Evolutionary conservation across 371 early-diverging fungal species (phyloP).

Genomic region (Dipsacomyces acuminosporus): DNA sequence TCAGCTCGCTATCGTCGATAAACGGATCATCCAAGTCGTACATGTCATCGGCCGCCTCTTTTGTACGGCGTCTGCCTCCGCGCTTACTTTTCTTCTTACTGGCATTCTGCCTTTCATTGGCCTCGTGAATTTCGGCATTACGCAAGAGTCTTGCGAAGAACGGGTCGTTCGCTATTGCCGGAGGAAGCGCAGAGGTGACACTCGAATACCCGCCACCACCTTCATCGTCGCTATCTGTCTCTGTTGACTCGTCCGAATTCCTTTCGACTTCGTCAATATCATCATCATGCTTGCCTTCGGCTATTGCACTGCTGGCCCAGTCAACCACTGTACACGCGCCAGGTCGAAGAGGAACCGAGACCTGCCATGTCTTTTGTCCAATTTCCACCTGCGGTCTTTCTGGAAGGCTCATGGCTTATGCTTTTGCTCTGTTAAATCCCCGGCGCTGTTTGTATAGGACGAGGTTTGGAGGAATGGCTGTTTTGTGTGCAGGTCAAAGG

Average conservation of each 20-base stretch:
- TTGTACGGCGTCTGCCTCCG: constrained; percentile 18
- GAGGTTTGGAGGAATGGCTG: no score
- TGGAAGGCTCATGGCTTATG: constrained; percentile 24
- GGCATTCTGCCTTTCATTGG: constrained; percentile 19
- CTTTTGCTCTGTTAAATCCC: no score
- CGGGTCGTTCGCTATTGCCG: constrained; percentile 49
- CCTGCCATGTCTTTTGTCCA: constrained; percentile 27
- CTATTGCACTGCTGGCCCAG: constrained; percentile 18
- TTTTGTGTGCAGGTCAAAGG: no score
- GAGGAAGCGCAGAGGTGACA: constrained; percentile 33
- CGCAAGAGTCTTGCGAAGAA: constrained; percentile 48
- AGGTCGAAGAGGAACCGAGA: constrained; percentile 25
- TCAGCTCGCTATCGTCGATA: constrained; percentile 54
- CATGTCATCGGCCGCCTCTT: constrained; percentile 44
- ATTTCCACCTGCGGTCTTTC: constrained; percentile 14
- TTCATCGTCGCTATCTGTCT: constrained; percentile 20
- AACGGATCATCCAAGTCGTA: constrained; percentile 53
- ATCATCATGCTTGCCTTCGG: constrained; percentile 10
- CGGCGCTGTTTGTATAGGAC: no score
- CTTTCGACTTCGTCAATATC: constrained; percentile 1
- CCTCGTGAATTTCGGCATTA: constrained; percentile 48
- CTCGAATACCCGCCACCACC: constrained; percentile 36
- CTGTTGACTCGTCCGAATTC: constrained; percentile 12
- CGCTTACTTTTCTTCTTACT: constrained; percentile 11
- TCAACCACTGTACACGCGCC: constrained; percentile 42